These are phyloP conservation scores for Pseudogymnoascus sp. DNA, from an alignment of 2,329 filamentous ascomycete species.

Conservation along the genomic window DNA sequence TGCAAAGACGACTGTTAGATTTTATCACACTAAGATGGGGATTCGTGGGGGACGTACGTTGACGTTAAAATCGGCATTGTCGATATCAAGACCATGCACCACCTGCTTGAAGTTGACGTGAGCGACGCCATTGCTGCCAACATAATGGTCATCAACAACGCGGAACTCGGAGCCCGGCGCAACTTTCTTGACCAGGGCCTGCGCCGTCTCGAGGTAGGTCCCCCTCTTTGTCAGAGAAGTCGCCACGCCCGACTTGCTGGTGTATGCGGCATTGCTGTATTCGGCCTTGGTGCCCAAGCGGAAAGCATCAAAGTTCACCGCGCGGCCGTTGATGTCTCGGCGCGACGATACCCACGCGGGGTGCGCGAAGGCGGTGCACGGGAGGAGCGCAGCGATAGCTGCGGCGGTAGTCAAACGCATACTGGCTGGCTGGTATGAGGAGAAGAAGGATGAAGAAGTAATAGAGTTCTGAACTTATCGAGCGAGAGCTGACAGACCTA, in stretches of 20 bases:
- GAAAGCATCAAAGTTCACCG: conserved; percentile 16
- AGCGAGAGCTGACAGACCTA: background rate
- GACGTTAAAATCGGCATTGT: conserved; percentile 54
- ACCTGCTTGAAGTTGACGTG: conserved; percentile 57
- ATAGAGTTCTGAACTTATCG: background rate
- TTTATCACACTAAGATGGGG: background rate
- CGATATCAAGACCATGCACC: conserved; percentile 49
- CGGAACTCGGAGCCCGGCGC: conserved; percentile 39
- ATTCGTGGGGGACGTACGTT: conserved; percentile 37
- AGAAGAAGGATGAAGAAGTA: background rate
- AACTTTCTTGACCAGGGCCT: conserved; percentile 35
- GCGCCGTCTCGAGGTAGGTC: conserved; percentile 38
- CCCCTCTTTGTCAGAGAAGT: conserved; percentile 12
- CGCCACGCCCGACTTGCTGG: background rate
- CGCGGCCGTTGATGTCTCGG: background rate
- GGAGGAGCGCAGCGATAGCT: background rate
- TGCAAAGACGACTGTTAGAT: conserved; percentile 19
- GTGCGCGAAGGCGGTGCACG: background rate
- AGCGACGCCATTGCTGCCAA: conserved; percentile 46
- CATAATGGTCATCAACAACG: conserved; percentile 44
- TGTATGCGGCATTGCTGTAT: conserved; percentile 12
- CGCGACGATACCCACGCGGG: background rate
- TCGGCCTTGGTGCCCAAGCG: conserved; percentile 13
- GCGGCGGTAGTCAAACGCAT: conserved; percentile 6
- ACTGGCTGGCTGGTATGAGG: background rate